These are phyloP conservation scores for Claviceps sp. DNA, from an alignment of 2,329 filamentous ascomycete species.

Conservation along the genomic window DNA sequence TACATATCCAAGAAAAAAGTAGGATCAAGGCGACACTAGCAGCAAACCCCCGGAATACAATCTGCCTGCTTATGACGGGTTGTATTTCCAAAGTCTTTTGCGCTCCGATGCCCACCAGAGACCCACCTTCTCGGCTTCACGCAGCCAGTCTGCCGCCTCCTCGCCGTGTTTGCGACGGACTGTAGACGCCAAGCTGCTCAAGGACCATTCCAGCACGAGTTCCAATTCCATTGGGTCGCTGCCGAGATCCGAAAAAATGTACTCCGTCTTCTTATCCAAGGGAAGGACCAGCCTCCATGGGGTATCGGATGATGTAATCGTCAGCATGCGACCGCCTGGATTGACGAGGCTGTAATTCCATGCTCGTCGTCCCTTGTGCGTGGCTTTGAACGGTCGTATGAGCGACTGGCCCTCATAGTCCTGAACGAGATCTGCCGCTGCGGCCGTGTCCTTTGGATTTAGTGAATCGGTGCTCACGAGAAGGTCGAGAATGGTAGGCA, in stretches of 20 bases:
- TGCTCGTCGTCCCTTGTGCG: constrained; percentile 10
- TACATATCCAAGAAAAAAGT: no score
- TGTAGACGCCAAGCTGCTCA: constrained; percentile 4
- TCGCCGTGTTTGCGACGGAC: constrained; percentile 9
- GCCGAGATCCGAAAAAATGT: constrained; percentile 15
- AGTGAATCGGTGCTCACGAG: constrained; percentile 20
- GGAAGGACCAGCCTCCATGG: constrained; percentile 17
- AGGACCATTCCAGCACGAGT: constrained; percentile 9
- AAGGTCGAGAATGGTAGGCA: constrained; percentile 22
- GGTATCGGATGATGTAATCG: constrained; percentile 13
- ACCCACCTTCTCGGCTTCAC: constrained; percentile 17
- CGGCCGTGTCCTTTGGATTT: constrained; percentile 12
- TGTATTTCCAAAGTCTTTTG: constrained; percentile 8
- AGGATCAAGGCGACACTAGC: no score
- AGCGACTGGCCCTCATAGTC: constrained; percentile 24
- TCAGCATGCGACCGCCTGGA: constrained; percentile 17
- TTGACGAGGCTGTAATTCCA: constrained; percentile 22
- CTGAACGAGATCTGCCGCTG: constrained; percentile 17
- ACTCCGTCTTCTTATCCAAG: constrained; percentile 15
- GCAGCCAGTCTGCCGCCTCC: constrained; percentile 15
- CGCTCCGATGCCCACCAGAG: constrained; percentile 18
- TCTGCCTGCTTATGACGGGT: not conserved
- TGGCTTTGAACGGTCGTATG: constrained; percentile 14
- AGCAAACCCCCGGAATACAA: no score
- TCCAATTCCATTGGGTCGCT: constrained; percentile 16